phyloP scores from a whole-genome alignment of 192 early-diverging fungal genomes.

The Phycomyces nitens region DNA sequence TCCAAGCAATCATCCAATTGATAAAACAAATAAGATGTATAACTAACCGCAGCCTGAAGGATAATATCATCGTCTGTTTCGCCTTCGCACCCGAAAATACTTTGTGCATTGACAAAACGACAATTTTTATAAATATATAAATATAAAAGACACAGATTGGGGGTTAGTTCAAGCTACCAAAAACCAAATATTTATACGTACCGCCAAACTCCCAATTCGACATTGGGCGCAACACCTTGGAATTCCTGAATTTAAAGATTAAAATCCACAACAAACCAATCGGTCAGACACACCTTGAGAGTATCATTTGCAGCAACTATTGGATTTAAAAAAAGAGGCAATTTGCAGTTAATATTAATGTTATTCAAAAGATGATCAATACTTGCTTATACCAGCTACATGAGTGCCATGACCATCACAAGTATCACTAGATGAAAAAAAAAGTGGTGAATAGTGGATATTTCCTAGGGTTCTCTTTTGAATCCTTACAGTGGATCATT shows the following conservation, averaged over 20 bases:
- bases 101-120: too few species aligned
- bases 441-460: neutral
- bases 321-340: too few species aligned
- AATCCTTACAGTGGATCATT: constrained; percentile 16
- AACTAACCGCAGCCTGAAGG: constrained; percentile 7
- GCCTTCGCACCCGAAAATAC: constrained; percentile 77
- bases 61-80: constrained; percentile 68
- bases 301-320: constrained; percentile 34
- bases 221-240: constrained; percentile 58
- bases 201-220: constrained; percentile 72
- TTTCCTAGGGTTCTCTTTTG: neutral
- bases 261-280: too few species aligned
- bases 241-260: constrained; percentile 32
- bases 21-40: too few species aligned
- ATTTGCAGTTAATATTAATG: too few species aligned
- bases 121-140: too few species aligned
- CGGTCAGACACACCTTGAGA: neutral
- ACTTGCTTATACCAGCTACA: constrained; percentile 49
- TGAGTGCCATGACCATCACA: constrained; percentile 62
- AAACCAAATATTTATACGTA: too few species aligned
- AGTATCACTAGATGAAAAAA: constrained; percentile 3
- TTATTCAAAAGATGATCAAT: too few species aligned
- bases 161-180: too few species aligned
- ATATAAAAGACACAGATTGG: too few species aligned
- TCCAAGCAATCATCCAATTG: too few species aligned